These are phyloP conservation scores for Penicillium waksmanii DNA, from an alignment of 495 filamentous ascomycete species.

Conservation along the genomic window DNA sequence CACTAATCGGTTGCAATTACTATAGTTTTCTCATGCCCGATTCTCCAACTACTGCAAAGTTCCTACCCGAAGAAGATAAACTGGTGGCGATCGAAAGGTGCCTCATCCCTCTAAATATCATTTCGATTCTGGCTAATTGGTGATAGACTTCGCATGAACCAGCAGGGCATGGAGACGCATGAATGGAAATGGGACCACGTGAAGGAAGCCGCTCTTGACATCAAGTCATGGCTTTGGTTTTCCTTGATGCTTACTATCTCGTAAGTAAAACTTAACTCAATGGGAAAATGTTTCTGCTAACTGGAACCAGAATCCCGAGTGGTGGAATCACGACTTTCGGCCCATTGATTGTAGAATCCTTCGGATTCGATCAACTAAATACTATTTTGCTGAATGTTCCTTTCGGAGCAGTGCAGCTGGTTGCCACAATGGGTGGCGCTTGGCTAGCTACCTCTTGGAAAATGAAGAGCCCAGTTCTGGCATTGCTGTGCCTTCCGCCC, in stretches of 20 bases:
- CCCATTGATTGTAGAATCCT: slow-evolving; percentile 63
- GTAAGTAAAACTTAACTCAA: slow-evolving; percentile 22
- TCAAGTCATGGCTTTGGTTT: slow-evolving; percentile 73
- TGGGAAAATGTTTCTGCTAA: slow-evolving; percentile 22
- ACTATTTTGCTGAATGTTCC: slow-evolving; percentile 70
- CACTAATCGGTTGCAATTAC: slow-evolving; percentile 5
- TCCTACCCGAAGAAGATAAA: slow-evolving; percentile 61
- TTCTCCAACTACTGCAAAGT: slow-evolving; percentile 62
- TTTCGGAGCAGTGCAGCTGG: slow-evolving; percentile 62
- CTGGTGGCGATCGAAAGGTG: slow-evolving; percentile 62
- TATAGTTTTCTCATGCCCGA: slow-evolving; percentile 57
- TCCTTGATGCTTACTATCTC: slow-evolving; percentile 57
- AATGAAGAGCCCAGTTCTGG: slow-evolving; percentile 60
- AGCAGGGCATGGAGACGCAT: slow-evolving; percentile 60
- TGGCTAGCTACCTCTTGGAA: slow-evolving; percentile 55
- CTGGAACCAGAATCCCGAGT: slow-evolving; percentile 54
- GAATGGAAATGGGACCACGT: slow-evolving; percentile 68
- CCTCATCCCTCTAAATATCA: background rate
- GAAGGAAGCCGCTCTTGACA: slow-evolving; percentile 60
- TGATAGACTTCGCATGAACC: slow-evolving; percentile 61
- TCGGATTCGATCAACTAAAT: slow-evolving; percentile 61
- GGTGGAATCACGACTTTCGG: slow-evolving; percentile 67
- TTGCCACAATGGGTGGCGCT: slow-evolving; percentile 61
- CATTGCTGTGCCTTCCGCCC: slow-evolving; percentile 58
- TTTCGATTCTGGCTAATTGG: slow-evolving; percentile 2